A percentile compares a stretch with the other conserved stretches of the same genome.
phyloP scores from a whole-genome alignment of 2,329 filamentous ascomycete species.

The Hypoxylon rubiginosum region DNA sequence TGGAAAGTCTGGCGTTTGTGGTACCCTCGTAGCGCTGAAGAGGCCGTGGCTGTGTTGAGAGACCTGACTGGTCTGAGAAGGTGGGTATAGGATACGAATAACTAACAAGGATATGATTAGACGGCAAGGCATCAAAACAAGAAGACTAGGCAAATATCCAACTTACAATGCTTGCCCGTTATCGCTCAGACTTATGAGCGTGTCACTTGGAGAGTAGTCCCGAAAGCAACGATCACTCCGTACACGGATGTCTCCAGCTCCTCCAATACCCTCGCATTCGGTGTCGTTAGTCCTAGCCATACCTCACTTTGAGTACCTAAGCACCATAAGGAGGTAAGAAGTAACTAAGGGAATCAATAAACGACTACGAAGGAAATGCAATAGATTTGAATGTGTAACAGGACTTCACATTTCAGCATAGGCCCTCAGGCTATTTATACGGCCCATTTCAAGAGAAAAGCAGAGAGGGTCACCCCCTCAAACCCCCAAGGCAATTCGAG shows the following conservation, averaged over 20 bases:
- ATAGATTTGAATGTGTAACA: background rate
- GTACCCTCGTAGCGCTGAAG: too few species aligned
- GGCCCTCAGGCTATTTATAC: conserved; percentile 18
- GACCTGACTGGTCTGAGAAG: conserved; percentile 10
- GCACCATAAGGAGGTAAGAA: too few species aligned
- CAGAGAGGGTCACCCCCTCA: conserved; percentile 9
- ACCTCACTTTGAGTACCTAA: background rate
- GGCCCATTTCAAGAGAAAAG: background rate
- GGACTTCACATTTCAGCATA: background rate
- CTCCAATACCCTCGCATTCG: conserved; percentile 45
- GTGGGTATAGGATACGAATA: conserved; percentile 29
- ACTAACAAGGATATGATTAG: conserved; percentile 14
- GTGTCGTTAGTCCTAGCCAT: conserved; percentile 42
- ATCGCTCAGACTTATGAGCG: conserved; percentile 37
- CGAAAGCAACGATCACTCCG: conserved; percentile 38
- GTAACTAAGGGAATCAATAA: background rate
- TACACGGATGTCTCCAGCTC: conserved; percentile 29
- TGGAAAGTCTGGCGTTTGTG: background rate
- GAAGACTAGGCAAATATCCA: background rate
- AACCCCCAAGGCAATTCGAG: conserved; percentile 8
- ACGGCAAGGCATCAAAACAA: background rate
- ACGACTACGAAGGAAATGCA: conserved; percentile 8
- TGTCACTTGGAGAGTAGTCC: conserved; percentile 38
- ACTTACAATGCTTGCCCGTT: conserved; percentile 43
- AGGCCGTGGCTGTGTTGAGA: background rate